Evolutionary conservation across 1,284 basidiomycete species (phyloP).

Genomic region (Flammula alnicola): DNA sequence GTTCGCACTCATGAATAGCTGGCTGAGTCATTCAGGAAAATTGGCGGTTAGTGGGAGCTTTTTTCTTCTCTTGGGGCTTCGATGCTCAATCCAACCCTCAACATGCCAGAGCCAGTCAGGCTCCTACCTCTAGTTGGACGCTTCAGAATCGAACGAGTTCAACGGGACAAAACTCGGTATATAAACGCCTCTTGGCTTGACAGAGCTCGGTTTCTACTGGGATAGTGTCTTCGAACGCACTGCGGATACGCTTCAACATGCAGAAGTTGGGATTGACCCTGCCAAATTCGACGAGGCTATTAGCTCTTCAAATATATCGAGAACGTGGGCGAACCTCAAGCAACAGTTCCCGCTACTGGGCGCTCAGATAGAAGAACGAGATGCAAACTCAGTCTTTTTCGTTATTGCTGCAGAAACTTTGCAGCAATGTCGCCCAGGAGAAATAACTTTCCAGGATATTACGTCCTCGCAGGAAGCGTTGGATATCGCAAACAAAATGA

Average conservation of each 20-base stretch:
- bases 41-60: no score
- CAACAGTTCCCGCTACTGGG: slow-evolving; percentile 52
- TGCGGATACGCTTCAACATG: slow-evolving; percentile 46
- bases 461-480: slow-evolving; percentile 37
- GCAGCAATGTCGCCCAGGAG: slow-evolving; percentile 32
- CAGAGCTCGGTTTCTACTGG: slow-evolving; percentile 50
- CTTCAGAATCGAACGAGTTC: slow-evolving; percentile 3
- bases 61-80: no score
- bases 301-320: slow-evolving; percentile 36
- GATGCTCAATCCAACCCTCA: no score
- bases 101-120: no score
- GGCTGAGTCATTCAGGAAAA: no score
- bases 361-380: slow-evolving; percentile 37
- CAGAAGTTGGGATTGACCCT: slow-evolving; percentile 34
- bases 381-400: slow-evolving; percentile 38
- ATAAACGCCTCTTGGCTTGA: slow-evolving; percentile 45
- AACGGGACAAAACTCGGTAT: slow-evolving; percentile 24
- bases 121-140: slow-evolving; percentile 18
- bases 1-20: no score
- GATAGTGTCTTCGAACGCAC: slow-evolving; percentile 47
- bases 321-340: slow-evolving; percentile 50
- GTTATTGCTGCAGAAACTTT: slow-evolving; percentile 42
- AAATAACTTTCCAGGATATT: slow-evolving; percentile 38
- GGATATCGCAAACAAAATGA: slow-evolving; percentile 32
- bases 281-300: slow-evolving; percentile 16